These are phyloP conservation scores for Paramyrothecium roridum DNA, from an alignment of 2,329 filamentous ascomycete genomes.

Conservation along the genomic window DNA sequence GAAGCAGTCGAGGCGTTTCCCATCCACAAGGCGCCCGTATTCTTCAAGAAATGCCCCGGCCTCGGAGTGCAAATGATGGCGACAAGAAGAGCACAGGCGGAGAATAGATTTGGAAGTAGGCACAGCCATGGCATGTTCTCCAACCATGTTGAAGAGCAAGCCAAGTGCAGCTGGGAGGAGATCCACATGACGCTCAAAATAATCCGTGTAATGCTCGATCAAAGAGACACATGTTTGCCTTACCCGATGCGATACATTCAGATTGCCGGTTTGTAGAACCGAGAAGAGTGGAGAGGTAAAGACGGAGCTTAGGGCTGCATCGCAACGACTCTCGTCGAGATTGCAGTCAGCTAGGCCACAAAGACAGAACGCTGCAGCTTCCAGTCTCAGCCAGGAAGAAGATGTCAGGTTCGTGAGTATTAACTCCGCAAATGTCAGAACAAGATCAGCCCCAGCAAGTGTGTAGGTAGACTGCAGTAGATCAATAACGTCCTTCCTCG, in stretches of 20 bases:
- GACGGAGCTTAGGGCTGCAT: conserved; percentile 56
- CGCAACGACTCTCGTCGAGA: conserved; percentile 53
- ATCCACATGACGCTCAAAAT: conserved; percentile 68
- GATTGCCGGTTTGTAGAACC: conserved; percentile 47
- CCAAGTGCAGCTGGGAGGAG: conserved; percentile 69
- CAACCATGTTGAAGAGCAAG: conserved; percentile 69
- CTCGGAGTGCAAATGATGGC: conserved; percentile 64
- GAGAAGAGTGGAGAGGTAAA: conserved; percentile 59
- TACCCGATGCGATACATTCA: conserved; percentile 57
- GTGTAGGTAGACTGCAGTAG: conserved; percentile 70
- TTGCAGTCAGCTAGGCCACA: conserved; percentile 66
- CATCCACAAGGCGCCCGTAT: conserved; percentile 62
- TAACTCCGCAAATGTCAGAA: conserved; percentile 55
- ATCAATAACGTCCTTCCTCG: conserved; percentile 76
- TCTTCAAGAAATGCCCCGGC: conserved; percentile 67
- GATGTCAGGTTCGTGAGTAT: conserved; percentile 46
- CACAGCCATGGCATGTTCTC: conserved; percentile 58
- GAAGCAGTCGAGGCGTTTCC: conserved; percentile 54
- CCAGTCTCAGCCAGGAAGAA: conserved; percentile 56
- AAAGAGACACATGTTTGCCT: conserved; percentile 67
- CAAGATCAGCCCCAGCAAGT: conserved; percentile 52
- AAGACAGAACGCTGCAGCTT: conserved; percentile 61
- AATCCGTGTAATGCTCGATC: conserved; percentile 71
- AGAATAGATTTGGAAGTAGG: conserved; percentile 72
- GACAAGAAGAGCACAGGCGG: conserved; percentile 72